Conservation (phyloP, 805 yeast genomes). For the Millerago galiae region DNA sequence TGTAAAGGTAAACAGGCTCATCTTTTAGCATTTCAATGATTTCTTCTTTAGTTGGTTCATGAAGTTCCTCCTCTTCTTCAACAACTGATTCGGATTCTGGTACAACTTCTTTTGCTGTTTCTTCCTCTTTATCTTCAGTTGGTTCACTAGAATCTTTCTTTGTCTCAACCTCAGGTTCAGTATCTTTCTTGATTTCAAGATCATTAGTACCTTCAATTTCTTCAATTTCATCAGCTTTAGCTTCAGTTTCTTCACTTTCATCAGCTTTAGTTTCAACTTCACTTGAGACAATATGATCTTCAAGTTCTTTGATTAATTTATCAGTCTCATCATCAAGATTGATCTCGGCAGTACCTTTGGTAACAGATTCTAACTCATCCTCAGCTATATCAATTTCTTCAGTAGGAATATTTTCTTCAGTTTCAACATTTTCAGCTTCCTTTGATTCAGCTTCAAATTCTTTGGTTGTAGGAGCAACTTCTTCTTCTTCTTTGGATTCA, state of each 20-base stretch:
- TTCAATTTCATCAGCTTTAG: neutral
- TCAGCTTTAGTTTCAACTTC: neutral
- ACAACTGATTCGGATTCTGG: neutral
- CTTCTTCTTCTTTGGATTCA: neutral
- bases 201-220: neutral
- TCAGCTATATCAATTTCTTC: neutral
- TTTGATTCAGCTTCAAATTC: neutral
- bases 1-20: constrained; percentile 69
- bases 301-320: constrained; percentile 16
- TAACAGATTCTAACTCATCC: neutral
- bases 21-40: constrained; percentile 23
- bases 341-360: neutral
- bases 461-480: too few species aligned
- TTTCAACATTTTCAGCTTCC: neutral
- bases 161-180: neutral
- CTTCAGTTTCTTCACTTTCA: neutral
- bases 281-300: constrained; percentile 11
- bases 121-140: neutral
- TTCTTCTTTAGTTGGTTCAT: constrained; percentile 25
- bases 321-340: constrained; percentile 17
- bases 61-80: constrained; percentile 6
- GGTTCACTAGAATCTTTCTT: neutral
- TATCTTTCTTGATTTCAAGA: neutral
- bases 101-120: neutral
- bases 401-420: neutral